Conservation (phyloP, 768 basidiomycete genomes). For the Mycena chlorophos region DNA sequence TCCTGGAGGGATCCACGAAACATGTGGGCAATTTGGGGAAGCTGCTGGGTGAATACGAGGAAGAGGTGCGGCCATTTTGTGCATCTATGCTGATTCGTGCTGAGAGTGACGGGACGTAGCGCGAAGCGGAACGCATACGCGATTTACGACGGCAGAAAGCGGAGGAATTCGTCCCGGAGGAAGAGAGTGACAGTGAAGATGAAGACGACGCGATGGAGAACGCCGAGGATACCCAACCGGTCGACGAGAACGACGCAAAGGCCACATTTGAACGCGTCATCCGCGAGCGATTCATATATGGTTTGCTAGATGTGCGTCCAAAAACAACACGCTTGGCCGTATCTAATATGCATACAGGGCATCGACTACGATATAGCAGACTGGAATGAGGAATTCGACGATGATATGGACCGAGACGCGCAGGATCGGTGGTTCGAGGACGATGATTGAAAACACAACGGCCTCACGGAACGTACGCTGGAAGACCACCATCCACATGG, state of each 20-base stretch:
- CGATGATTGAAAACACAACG: too few species aligned
- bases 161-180: conserved; percentile 60
- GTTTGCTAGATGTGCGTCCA: conserved; percentile 66
- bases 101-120: conserved; percentile 20
- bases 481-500: conserved; percentile 13
- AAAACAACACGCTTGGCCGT: neutral
- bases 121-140: conserved; percentile 64
- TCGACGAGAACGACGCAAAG: conserved; percentile 52
- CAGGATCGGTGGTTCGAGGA: conserved; percentile 78
- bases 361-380: conserved; percentile 72
- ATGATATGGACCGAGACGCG: conserved; percentile 55
- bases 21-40: conserved; percentile 70
- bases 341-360: conserved; percentile 40
- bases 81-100: neutral
- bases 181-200: conserved; percentile 64
- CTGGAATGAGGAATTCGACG: conserved; percentile 73
- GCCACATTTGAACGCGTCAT: conserved; percentile 58
- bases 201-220: conserved; percentile 30
- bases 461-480: conserved; percentile 16
- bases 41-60: conserved; percentile 72
- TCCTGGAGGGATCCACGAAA: conserved; percentile 50
- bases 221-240: conserved; percentile 36
- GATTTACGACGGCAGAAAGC: conserved; percentile 43
- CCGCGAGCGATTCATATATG: conserved; percentile 75
- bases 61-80: too few species aligned